phyloP scores from a whole-genome alignment of 192 early-diverging fungal species.

The Rhizoclosmatium globosum region DNA sequence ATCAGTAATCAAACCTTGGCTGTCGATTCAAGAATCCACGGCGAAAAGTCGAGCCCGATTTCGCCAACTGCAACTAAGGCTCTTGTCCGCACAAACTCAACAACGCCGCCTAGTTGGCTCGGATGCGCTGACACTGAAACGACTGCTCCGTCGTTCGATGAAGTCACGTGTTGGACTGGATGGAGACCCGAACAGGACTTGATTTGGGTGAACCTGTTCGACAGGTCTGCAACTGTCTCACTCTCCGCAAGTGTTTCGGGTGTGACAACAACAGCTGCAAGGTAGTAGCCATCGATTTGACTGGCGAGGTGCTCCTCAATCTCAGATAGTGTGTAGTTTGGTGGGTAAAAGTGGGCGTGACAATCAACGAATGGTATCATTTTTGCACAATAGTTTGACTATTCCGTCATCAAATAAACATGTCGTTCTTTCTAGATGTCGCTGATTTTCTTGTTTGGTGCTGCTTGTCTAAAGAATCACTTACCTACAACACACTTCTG shows the following conservation, averaged over 20 bases:
- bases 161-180: slow-evolving; percentile 31
- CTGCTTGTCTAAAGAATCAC: too few relatives aligned
- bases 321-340: slow-evolving; percentile 21
- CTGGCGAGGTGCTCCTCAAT: neutral
- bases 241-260: slow-evolving; percentile 36
- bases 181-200: slow-evolving; percentile 46
- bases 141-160: neutral
- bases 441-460: too few relatives aligned
- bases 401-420: neutral
- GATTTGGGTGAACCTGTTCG: neutral
- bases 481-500: too few relatives aligned
- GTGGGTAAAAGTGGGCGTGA: slow-evolving; percentile 51
- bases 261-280: slow-evolving; percentile 42
- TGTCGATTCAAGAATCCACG: slow-evolving; percentile 39
- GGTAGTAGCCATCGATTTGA: neutral
- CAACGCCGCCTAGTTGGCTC: slow-evolving; percentile 15
- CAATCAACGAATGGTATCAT: slow-evolving; percentile 40
- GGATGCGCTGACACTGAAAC: neutral
- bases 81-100: slow-evolving; percentile 24
- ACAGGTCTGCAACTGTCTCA: slow-evolving; percentile 27
- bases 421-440: too few relatives aligned
- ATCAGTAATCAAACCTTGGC: too few relatives aligned
- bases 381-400: neutral
- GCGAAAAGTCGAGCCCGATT: slow-evolving; percentile 59
- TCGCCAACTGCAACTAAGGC: slow-evolving; percentile 50